Percentiles rank a stretch among this genome's conserved stretches.
phyloP scores from a whole-genome alignment of 768 basidiomycete species.

The Leccinum subtestaceum region DNA sequence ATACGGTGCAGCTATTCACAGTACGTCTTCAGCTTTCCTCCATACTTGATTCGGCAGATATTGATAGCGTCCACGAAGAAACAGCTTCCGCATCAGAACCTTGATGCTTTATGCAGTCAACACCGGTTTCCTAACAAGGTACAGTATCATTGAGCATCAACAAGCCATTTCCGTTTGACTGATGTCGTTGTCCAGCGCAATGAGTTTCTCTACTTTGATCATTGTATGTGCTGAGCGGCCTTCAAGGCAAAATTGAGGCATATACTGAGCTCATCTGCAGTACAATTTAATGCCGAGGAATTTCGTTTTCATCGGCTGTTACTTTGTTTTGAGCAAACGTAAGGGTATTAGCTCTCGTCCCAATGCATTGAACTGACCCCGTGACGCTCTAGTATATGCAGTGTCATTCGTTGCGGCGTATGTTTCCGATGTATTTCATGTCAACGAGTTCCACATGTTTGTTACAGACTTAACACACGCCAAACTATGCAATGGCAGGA shows the following conservation, averaged over 20 bases:
- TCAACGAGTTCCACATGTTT: constrained; percentile 9
- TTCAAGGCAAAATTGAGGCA: background rate
- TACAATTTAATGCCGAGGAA: constrained; percentile 54
- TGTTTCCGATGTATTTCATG: constrained; percentile 16
- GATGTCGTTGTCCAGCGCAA: constrained; percentile 17
- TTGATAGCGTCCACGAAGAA: constrained; percentile 33
- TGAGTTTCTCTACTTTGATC: constrained; percentile 48
- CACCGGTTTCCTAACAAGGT: constrained; percentile 65
- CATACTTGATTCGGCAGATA: background rate
- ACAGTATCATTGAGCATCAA: background rate
- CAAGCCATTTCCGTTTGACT: background rate
- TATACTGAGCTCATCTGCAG: constrained; percentile 29
- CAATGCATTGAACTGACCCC: constrained; percentile 1
- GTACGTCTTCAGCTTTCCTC: constrained; percentile 28
- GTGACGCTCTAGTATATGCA: constrained; percentile 45
- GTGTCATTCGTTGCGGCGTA: constrained; percentile 66
- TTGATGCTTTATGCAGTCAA: constrained; percentile 59
- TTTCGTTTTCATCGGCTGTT: constrained; percentile 57
- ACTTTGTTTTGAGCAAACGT: constrained; percentile 69
- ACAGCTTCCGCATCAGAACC: constrained; percentile 52
- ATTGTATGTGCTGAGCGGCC: constrained; percentile 40
- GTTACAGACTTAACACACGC: constrained; percentile 57
- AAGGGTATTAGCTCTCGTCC: constrained; percentile 24
- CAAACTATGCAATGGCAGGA: constrained; percentile 50
- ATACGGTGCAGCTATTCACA: constrained; percentile 49